Conservation (phyloP, 768 basidiomycete genomes). For the Kwoniella sp. region DNA sequence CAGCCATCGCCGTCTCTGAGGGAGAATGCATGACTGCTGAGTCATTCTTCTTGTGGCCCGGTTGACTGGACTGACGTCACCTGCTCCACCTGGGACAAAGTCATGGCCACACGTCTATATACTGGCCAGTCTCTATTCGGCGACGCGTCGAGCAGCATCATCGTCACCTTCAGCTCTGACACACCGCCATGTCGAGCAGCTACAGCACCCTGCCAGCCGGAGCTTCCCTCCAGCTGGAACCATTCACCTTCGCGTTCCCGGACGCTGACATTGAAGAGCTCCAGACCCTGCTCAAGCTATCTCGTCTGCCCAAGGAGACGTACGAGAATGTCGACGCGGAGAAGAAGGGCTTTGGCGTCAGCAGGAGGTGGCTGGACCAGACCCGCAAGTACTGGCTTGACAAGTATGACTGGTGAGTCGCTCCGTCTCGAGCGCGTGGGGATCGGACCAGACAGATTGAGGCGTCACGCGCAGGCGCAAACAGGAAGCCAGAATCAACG, state of each 20-base stretch:
- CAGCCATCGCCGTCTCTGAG: too few species aligned
- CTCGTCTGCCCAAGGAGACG: slow-evolving; percentile 25
- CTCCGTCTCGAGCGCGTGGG: neutral
- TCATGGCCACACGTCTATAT: too few species aligned
- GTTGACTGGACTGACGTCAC: too few species aligned
- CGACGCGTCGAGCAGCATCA: too few species aligned
- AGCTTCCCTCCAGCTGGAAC: slow-evolving; percentile 23
- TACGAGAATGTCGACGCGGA: slow-evolving; percentile 22
- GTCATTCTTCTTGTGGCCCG: too few species aligned
- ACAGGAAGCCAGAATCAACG: slow-evolving; percentile 27
- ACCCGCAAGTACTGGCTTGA: slow-evolving; percentile 20
- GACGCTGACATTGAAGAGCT: slow-evolving; percentile 31
- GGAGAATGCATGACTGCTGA: too few species aligned
- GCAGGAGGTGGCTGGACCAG: slow-evolving; percentile 24
- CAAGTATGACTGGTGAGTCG: slow-evolving; percentile 32
- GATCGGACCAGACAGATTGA: neutral
- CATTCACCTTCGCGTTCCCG: slow-evolving; percentile 27
- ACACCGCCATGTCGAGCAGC: too few species aligned
- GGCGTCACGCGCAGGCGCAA: slow-evolving; percentile 15
- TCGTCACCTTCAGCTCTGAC: too few species aligned
- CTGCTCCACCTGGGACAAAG: too few species aligned
- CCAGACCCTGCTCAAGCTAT: slow-evolving; percentile 14
- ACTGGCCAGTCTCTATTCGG: too few species aligned
- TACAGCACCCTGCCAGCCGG: slow-evolving; percentile 18
- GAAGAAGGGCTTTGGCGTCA: slow-evolving; percentile 24